phyloP scores from a whole-genome alignment of 140 eudicot genomes.

The Artemisia princeps region DNA sequence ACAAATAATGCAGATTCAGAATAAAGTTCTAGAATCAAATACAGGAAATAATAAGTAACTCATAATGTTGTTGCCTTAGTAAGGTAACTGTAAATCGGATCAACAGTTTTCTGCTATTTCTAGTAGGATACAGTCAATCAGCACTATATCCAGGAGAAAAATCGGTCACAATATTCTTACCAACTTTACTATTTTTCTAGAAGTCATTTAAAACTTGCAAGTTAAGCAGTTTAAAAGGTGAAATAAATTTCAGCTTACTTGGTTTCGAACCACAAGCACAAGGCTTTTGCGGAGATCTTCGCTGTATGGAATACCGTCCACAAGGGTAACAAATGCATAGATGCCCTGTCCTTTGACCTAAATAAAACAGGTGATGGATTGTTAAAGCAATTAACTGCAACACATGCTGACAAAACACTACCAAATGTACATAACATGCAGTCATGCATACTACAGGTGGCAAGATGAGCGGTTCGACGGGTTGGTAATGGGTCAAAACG shows the following conservation, averaged over 20 bases:
- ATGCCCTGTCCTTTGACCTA: constrained; percentile 98
- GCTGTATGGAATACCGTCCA: constrained; percentile 90
- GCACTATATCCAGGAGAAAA: no score
- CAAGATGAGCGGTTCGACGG: not conserved
- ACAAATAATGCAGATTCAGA: constrained; percentile 5
- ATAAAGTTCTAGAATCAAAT: not conserved
- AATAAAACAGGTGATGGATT: constrained; percentile 7
- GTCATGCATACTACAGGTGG: constrained; percentile 13
- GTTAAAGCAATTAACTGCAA: not conserved
- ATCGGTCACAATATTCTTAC: no score
- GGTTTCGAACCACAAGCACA: constrained; percentile 60
- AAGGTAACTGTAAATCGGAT: not conserved
- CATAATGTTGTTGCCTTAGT: not conserved
- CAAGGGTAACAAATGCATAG: constrained; percentile 88
- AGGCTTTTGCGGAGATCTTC: constrained; percentile 89
- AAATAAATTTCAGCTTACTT: constrained; percentile 40
- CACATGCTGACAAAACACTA: not conserved
- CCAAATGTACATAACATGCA: constrained; percentile 5
- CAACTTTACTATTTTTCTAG: not conserved
- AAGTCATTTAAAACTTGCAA: not conserved
- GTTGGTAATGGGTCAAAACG: no score
- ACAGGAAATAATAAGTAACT: not conserved
- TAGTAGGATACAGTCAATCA: no score
- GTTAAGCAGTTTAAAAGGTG: not conserved
- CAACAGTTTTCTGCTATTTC: no score